phyloP scores from a whole-genome alignment of 2,329 filamentous ascomycete genomes.

The Rhynchosporium secalis region DNA sequence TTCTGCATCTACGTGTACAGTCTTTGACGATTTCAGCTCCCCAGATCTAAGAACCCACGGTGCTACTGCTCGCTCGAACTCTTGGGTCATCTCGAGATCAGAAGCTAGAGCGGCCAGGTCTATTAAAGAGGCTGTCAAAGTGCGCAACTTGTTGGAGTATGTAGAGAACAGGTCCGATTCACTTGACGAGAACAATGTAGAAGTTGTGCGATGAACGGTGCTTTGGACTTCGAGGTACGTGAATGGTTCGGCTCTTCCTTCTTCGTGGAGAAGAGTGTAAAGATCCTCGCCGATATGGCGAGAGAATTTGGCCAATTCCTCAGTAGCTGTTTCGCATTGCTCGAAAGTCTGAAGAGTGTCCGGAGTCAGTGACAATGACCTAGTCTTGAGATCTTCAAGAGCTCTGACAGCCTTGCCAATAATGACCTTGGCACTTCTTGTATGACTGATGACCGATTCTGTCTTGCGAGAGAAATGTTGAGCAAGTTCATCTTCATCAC shows the following conservation, averaged over 20 bases:
- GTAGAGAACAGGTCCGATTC: constrained; percentile 71
- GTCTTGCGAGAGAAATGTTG: constrained; percentile 69
- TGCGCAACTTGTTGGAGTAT: constrained; percentile 66
- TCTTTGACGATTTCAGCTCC: constrained; percentile 80
- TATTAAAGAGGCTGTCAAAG: constrained; percentile 62
- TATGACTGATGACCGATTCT: constrained; percentile 71
- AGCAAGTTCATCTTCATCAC: constrained; percentile 66
- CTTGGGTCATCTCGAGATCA: constrained; percentile 70
- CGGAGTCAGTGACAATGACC: constrained; percentile 71
- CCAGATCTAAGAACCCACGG: constrained; percentile 85
- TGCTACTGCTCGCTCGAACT: constrained; percentile 73
- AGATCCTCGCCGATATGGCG: constrained; percentile 66
- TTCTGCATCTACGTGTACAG: constrained; percentile 77
- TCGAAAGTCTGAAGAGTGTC: constrained; percentile 71
- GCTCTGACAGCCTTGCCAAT: constrained; percentile 75
- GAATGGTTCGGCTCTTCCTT: constrained; percentile 67
- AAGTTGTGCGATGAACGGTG: constrained; percentile 59
- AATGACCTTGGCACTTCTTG: constrained; percentile 80
- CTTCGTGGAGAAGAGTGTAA: constrained; percentile 66
- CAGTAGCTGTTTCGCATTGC: constrained; percentile 63
- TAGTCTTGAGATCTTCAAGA: constrained; percentile 72
- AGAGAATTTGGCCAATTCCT: constrained; percentile 65
- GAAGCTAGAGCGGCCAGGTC: constrained; percentile 70
- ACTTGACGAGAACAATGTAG: constrained; percentile 51
- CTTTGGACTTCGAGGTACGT: constrained; percentile 66